phyloP scores from a whole-genome alignment of 2,329 filamentous ascomycete species.

The Dothistroma septosporum region DNA sequence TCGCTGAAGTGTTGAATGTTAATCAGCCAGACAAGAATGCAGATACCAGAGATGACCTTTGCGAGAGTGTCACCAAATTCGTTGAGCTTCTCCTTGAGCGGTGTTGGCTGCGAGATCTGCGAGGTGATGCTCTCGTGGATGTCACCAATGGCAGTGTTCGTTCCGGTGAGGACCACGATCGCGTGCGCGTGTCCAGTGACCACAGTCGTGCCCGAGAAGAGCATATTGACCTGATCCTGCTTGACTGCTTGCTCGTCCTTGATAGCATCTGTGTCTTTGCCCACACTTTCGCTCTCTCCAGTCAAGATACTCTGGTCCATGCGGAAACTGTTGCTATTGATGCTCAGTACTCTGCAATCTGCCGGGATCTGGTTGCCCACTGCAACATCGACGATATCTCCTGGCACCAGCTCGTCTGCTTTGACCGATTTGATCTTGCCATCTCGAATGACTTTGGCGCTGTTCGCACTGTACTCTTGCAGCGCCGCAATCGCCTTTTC shows the following conservation, averaged over 20 bases:
- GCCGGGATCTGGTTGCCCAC: conserved; percentile 93
- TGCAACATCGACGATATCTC: conserved; percentile 81
- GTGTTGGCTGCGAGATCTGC: conserved; percentile 95
- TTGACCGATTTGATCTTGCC: conserved; percentile 77
- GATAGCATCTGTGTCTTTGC: conserved; percentile 70
- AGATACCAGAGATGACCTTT: conserved; percentile 97
- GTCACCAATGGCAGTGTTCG: conserved; percentile 90
- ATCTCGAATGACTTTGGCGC: conserved; percentile 87
- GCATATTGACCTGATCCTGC: conserved; percentile 95
- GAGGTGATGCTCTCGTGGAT: conserved; percentile 98
- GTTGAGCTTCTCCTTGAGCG: conserved; percentile 97
- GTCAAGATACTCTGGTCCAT: conserved; percentile 97
- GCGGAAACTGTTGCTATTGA: conserved; percentile 95
- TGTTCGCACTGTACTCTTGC: conserved; percentile 98
- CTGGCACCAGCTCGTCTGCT: conserved; percentile 94
- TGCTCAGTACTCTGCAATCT: conserved; percentile 82
- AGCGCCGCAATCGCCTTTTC: conserved; percentile 97
- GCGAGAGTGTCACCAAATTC: conserved; percentile 94
- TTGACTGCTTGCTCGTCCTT: conserved; percentile 82
- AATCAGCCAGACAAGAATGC: conserved; percentile 94
- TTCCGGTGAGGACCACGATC: conserved; percentile 83
- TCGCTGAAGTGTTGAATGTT: conserved; percentile 98
- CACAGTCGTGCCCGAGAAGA: conserved; percentile 97
- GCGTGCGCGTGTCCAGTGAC: conserved; percentile 91
- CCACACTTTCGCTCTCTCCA: conserved; percentile 94